phyloP scores from a whole-genome alignment of 1,284 basidiomycete species.

The Ustilago hordei region DNA sequence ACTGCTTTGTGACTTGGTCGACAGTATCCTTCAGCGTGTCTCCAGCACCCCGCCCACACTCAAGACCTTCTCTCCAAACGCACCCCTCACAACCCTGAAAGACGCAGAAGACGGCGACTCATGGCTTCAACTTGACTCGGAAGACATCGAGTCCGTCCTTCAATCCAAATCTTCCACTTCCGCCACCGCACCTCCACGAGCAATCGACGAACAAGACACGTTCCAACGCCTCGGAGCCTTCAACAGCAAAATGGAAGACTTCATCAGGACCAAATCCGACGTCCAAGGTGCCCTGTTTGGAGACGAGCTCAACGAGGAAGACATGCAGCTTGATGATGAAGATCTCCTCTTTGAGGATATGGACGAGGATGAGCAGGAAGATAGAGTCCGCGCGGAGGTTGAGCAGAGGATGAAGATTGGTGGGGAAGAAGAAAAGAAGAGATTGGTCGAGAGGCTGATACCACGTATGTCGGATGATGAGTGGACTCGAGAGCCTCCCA shows the following conservation, averaged over 20 bases:
- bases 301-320: slow-evolving; percentile 51
- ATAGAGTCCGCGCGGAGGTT: slow-evolving; percentile 16
- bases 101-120: slow-evolving; percentile 54
- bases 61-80: slow-evolving; percentile 1
- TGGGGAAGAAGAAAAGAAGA: slow-evolving; percentile 23
- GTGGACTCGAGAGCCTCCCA: slow-evolving; percentile 23
- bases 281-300: slow-evolving; percentile 61
- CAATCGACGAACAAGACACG: slow-evolving; percentile 39
- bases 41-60: neutral
- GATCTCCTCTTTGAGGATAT: slow-evolving; percentile 42
- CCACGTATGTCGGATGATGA: slow-evolving; percentile 37
- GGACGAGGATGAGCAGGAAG: slow-evolving; percentile 38
- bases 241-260: slow-evolving; percentile 57
- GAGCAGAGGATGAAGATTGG: slow-evolving; percentile 14
- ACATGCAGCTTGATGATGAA: slow-evolving; percentile 39
- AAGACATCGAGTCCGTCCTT: slow-evolving; percentile 51
- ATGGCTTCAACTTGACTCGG: slow-evolving; percentile 49
- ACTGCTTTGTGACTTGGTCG: slow-evolving; percentile 24
- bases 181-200: slow-evolving; percentile 5
- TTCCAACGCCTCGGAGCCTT: slow-evolving; percentile 53
- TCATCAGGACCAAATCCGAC: slow-evolving; percentile 58
- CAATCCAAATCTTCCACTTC: slow-evolving; percentile 7
- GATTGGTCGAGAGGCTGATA: slow-evolving; percentile 29
- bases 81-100: neutral
- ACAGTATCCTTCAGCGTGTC: slow-evolving; percentile 1